These are phyloP conservation scores for Phytophthora uliginosa DNA, from an alignment of 352 stramenopile genomes.

Conservation along the genomic window DNA sequence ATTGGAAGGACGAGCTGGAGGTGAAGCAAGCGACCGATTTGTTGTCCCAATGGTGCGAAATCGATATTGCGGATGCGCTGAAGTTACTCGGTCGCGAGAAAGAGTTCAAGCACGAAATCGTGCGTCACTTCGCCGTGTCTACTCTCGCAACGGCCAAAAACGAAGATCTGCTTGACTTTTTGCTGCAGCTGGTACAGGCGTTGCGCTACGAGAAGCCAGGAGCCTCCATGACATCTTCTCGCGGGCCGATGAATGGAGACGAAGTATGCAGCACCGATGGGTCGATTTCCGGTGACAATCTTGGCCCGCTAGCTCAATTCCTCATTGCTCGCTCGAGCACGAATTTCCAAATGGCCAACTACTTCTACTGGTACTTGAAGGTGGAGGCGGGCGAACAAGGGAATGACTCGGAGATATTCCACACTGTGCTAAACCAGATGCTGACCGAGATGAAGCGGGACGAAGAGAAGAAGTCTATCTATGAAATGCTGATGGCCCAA, in stretches of 20 bases:
- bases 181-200: constrained; percentile 99
- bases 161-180: constrained; percentile 97
- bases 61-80: constrained; percentile 98
- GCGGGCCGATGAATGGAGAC: constrained; percentile 49
- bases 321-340: constrained; percentile 94
- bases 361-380: constrained; percentile 97
- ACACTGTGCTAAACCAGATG: constrained; percentile 90
- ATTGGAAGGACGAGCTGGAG: constrained; percentile 98
- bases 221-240: constrained; percentile 40
- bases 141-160: constrained; percentile 96
- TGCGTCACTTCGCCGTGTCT: constrained; percentile 98
- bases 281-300: constrained; percentile 52
- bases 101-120: constrained; percentile 92
- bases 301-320: constrained; percentile 93
- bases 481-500: constrained; percentile 93
- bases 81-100: constrained; percentile 96
- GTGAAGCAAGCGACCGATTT: constrained; percentile 94
- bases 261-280: constrained; percentile 56
- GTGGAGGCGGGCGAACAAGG: constrained; percentile 81
- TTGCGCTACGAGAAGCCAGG: constrained; percentile 92
- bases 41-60: constrained; percentile 89
- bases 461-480: constrained; percentile 92
- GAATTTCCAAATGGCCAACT: constrained; percentile 98
- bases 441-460: constrained; percentile 95
- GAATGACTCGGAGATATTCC: constrained; percentile 84